phyloP scores from a whole-genome alignment of 768 basidiomycete genomes.

The Phallus indusiatus region DNA sequence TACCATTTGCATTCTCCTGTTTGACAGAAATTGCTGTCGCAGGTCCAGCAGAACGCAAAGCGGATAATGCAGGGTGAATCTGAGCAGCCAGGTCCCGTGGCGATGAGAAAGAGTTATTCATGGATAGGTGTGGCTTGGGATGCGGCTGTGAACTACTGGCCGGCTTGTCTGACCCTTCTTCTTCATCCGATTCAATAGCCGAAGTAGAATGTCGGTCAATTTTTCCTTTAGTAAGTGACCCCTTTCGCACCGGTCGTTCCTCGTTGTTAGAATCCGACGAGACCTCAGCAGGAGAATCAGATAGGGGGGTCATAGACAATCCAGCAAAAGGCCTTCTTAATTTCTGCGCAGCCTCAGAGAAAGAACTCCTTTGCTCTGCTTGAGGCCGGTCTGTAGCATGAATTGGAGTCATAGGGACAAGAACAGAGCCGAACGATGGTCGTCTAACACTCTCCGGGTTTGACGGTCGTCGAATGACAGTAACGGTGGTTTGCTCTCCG shows the following conservation, averaged over 20 bases:
- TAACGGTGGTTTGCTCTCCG: not conserved
- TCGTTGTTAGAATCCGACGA: not conserved
- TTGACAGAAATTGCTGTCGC: constrained; percentile 8
- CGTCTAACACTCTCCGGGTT: not conserved
- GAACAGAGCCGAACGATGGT: constrained; percentile 1
- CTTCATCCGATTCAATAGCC: constrained; percentile 24
- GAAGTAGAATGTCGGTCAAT: constrained; percentile 22
- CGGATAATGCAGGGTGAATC: constrained; percentile 41
- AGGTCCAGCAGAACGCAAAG: constrained; percentile 28
- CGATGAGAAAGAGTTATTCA: constrained; percentile 17
- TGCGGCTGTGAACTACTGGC: constrained; percentile 10
- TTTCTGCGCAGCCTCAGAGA: not conserved
- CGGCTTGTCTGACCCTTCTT: constrained; percentile 16
- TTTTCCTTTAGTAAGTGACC: not conserved
- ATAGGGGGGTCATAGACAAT: constrained; percentile 6
- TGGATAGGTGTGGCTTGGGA: constrained; percentile 13
- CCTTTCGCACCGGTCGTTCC: not conserved
- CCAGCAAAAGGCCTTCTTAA: constrained; percentile 2
- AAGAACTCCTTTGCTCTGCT: not conserved
- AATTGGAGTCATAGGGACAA: constrained; percentile 1
- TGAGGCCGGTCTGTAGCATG: not conserved
- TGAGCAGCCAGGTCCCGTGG: constrained; percentile 35
- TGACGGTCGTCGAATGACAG: not conserved
- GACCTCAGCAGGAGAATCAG: not conserved
- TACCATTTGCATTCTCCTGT: constrained; percentile 6